These are phyloP conservation scores for Myriangium duriaei DNA, from an alignment of 2,329 filamentous ascomycete species.

Conservation along the genomic window DNA sequence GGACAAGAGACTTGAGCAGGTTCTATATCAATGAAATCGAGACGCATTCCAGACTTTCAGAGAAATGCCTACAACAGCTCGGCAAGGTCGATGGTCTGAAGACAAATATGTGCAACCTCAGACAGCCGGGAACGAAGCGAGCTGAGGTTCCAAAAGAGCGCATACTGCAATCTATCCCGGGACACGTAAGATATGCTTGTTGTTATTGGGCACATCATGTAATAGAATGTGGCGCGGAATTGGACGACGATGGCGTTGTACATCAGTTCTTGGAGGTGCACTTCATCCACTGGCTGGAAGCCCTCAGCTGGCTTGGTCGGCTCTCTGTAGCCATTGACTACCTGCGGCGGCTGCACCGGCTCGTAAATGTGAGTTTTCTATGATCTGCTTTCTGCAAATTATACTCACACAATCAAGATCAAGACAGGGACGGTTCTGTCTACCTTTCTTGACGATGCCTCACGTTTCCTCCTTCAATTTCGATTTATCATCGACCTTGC, in stretches of 20 bases:
- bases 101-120: not conserved
- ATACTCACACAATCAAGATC: no score
- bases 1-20: constrained; percentile 25
- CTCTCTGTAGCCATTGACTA: no score
- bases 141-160: constrained; percentile 20
- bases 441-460: no score
- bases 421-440: no score
- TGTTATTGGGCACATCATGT: constrained; percentile 7
- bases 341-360: no score
- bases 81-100: constrained; percentile 18
- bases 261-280: not conserved
- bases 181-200: constrained; percentile 4
- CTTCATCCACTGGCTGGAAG: not conserved
- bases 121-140: not conserved
- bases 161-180: not conserved
- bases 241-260: not conserved
- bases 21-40: constrained; percentile 22
- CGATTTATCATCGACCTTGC: no score
- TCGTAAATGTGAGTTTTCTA: no score
- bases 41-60: constrained; percentile 16
- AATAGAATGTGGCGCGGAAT: not conserved
- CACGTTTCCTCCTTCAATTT: no score
- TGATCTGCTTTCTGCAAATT: no score
- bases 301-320: constrained; percentile 1
- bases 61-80: constrained; percentile 27